Percentiles rank a stretch among this genome's conserved stretches.
phyloP scores from a whole-genome alignment of 768 basidiomycete genomes.

The Boletus pseudopeckii region DNA sequence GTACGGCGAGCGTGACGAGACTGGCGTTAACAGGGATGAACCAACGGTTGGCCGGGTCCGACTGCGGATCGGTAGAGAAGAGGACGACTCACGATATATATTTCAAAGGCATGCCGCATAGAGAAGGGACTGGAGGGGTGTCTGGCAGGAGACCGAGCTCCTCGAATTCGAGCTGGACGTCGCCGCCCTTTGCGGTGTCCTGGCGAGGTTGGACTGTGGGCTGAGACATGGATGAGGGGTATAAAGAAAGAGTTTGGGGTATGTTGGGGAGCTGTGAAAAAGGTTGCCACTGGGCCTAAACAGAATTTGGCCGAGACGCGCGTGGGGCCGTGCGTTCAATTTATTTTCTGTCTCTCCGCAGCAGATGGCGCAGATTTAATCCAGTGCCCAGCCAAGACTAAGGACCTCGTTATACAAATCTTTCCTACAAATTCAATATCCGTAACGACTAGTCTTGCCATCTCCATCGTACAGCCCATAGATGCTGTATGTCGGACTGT shows the following conservation, averaged over 20 bases:
- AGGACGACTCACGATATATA: constrained; percentile 65
- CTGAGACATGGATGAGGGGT: constrained; percentile 29
- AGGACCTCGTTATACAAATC: constrained; percentile 13
- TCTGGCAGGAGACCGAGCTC: constrained; percentile 43
- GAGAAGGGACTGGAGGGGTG: constrained; percentile 43
- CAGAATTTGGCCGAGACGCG: background rate
- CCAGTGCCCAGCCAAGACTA: constrained; percentile 5
- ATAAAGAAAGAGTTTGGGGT: constrained; percentile 16
- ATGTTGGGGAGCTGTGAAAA: constrained; percentile 1
- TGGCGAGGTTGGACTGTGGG: constrained; percentile 7
- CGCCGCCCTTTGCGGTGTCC: constrained; percentile 28
- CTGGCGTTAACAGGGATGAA: constrained; percentile 34
- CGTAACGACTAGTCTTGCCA: constrained; percentile 45
- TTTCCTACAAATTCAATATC: constrained; percentile 16
- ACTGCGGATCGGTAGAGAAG: constrained; percentile 5
- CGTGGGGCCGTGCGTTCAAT: background rate
- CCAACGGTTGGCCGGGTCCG: background rate
- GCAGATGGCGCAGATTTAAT: background rate
- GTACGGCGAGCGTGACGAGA: constrained; percentile 80
- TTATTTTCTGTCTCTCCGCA: constrained; percentile 18
- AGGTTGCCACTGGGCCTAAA: background rate
- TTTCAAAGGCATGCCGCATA: constrained; percentile 73
- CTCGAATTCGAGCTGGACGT: constrained; percentile 42
- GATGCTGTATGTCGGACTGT: constrained; percentile 81
- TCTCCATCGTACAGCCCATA: constrained; percentile 70